Percentiles rank a stretch among this genome's conserved stretches.
Conservation (phyloP, 164 flowering plant species). For the Chimonanthus salicifolius region DNA sequence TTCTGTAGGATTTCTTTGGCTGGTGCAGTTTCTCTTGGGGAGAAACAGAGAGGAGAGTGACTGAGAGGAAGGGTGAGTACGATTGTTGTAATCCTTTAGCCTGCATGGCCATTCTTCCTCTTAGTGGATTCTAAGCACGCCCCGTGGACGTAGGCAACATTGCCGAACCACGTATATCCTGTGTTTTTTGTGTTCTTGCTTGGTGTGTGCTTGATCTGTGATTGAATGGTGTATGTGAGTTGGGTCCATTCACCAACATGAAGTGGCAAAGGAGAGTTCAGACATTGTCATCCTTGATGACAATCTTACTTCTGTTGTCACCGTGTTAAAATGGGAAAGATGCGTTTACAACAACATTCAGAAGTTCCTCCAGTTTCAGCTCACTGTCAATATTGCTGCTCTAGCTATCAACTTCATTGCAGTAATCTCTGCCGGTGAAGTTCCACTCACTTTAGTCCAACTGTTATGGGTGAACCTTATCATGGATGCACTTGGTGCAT, state of each 20-base stretch:
- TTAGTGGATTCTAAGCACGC: conserved; percentile 19
- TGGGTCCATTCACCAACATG: no score
- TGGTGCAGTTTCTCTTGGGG: no score
- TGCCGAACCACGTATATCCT: no score
- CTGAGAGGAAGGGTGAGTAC: no score
- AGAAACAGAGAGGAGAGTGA: no score
- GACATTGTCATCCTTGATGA: conserved; percentile 34
- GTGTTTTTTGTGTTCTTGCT: no score
- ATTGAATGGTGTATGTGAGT: no score
- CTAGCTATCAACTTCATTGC: conserved; percentile 17
- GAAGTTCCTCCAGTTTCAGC: conserved; percentile 46
- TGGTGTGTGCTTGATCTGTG: no score
- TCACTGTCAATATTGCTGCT: conserved; percentile 42
- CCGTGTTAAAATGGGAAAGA: conserved; percentile 16
- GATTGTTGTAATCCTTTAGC: no score
- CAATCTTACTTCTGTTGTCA: conserved; percentile 31
- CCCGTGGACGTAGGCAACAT: conserved; percentile 20
- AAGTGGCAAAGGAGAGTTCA: no score
- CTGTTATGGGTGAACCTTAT: conserved; percentile 44
- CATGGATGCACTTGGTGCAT: conserved; percentile 25
- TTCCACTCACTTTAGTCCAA: conserved; percentile 35
- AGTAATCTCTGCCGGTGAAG: conserved; percentile 23
- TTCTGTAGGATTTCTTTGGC: no score
- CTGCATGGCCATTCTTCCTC: no score
- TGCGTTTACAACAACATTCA: conserved; percentile 32